Conservation (phyloP, 208 protist genomes). For the Lotmaria passim region DNA sequence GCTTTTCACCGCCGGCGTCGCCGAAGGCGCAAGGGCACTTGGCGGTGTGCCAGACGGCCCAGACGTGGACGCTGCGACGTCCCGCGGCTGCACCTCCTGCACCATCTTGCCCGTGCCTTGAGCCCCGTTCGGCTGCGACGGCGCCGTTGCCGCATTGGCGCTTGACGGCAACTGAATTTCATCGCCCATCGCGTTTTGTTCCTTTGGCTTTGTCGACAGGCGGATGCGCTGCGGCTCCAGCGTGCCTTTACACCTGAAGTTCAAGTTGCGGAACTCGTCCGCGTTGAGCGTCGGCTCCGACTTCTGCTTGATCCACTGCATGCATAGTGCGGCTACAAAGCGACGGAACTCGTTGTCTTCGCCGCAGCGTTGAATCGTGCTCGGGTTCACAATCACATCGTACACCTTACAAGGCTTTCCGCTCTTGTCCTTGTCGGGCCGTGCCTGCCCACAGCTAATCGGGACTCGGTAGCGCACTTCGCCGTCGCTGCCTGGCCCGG, state of each 20-base stretch:
- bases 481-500: constrained; percentile 11
- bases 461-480: constrained; percentile 82
- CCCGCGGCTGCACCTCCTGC: constrained; percentile 47
- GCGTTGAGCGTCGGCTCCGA: constrained; percentile 87
- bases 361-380: constrained; percentile 69
- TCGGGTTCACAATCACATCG: constrained; percentile 90
- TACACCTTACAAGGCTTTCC: constrained; percentile 90
- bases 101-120: constrained; percentile 61
- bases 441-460: constrained; percentile 87
- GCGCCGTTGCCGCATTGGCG: constrained; percentile 40
- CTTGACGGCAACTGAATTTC: constrained; percentile 81
- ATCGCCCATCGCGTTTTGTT: constrained; percentile 78
- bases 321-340: constrained; percentile 87
- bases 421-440: constrained; percentile 82
- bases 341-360: constrained; percentile 85
- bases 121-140: constrained; percentile 50
- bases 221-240: constrained; percentile 90
- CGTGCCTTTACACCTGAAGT: constrained; percentile 87
- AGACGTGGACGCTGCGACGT: too few relatives aligned
- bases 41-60: too few relatives aligned
- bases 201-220: constrained; percentile 50
- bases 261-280: constrained; percentile 87
- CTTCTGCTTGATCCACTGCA: constrained; percentile 93
- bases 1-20: constrained; percentile 37
- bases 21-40: not conserved